These are phyloP conservation scores for Lachnellula subtilissima DNA, from an alignment of 2,329 filamentous ascomycete species.

Conservation along the genomic window DNA sequence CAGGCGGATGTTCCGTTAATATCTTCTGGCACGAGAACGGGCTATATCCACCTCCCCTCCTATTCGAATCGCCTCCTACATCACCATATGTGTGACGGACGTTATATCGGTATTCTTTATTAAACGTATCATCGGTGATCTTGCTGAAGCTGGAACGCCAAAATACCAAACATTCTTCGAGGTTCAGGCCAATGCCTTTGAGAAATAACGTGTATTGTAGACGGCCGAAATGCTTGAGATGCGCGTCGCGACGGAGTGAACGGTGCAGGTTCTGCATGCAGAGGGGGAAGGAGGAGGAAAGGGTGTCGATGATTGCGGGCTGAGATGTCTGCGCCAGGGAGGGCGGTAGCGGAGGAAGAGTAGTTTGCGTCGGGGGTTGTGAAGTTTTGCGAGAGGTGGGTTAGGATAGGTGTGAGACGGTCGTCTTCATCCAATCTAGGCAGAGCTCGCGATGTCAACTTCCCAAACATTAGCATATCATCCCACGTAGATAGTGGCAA, in stretches of 20 bases:
- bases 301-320: slow-evolving; percentile 73
- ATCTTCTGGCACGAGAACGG: slow-evolving; percentile 96
- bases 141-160: slow-evolving; percentile 85
- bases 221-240: slow-evolving; percentile 89
- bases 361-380: slow-evolving; percentile 85
- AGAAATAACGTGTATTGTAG: slow-evolving; percentile 95
- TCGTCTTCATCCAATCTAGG: slow-evolving; percentile 95
- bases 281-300: slow-evolving; percentile 79
- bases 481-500: background rate
- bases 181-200: slow-evolving; percentile 84
- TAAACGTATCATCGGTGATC: slow-evolving; percentile 89
- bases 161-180: slow-evolving; percentile 90
- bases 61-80: slow-evolving; percentile 86
- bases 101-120: slow-evolving; percentile 97
- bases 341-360: slow-evolving; percentile 57
- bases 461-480: slow-evolving; percentile 1
- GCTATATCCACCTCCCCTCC: slow-evolving; percentile 80
- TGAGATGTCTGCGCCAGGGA: slow-evolving; percentile 68
- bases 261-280: slow-evolving; percentile 93
- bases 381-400: slow-evolving; percentile 92
- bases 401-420: slow-evolving; percentile 69
- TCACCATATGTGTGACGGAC: slow-evolving; percentile 93
- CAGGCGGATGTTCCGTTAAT: slow-evolving; percentile 79
- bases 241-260: slow-evolving; percentile 77
- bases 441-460: slow-evolving; percentile 85